These are phyloP conservation scores for Sugiyamaella smithiae DNA, from an alignment of 805 yeast genomes.

Conservation along the genomic window DNA sequence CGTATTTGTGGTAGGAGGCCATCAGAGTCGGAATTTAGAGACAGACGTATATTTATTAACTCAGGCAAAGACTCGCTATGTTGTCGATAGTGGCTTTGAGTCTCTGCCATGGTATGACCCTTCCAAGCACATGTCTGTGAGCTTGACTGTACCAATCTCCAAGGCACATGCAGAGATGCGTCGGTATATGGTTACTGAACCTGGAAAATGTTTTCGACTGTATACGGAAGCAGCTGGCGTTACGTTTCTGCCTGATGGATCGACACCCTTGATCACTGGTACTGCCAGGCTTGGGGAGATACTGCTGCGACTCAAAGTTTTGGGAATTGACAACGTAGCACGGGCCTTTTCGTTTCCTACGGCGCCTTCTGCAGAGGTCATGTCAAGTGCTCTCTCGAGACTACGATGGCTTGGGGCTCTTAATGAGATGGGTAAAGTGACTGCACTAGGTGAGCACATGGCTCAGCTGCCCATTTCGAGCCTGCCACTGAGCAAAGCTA, in stretches of 20 bases:
- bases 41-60: neutral
- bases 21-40: neutral
- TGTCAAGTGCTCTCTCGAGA: conserved; percentile 67
- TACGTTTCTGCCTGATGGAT: conserved; percentile 30
- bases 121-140: conserved; percentile 55
- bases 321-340: conserved; percentile 56
- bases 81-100: conserved; percentile 70
- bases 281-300: conserved; percentile 64
- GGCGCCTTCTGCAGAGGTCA: conserved; percentile 66
- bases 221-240: conserved; percentile 58
- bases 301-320: conserved; percentile 60
- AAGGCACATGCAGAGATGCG: conserved; percentile 61
- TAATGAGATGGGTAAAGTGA: conserved; percentile 63
- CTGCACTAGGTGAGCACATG: conserved; percentile 61
- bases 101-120: conserved; percentile 65
- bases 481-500: conserved; percentile 64
- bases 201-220: conserved; percentile 66
- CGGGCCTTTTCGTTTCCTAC: conserved; percentile 67
- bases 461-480: conserved; percentile 62
- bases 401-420: conserved; percentile 75
- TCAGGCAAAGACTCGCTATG: conserved; percentile 45
- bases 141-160: conserved; percentile 38
- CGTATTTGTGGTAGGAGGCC: neutral
- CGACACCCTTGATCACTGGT: conserved; percentile 65
- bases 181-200: conserved; percentile 44